phyloP scores from a whole-genome alignment of 208 protist species.

The Trypanosoma boissoni region DNA sequence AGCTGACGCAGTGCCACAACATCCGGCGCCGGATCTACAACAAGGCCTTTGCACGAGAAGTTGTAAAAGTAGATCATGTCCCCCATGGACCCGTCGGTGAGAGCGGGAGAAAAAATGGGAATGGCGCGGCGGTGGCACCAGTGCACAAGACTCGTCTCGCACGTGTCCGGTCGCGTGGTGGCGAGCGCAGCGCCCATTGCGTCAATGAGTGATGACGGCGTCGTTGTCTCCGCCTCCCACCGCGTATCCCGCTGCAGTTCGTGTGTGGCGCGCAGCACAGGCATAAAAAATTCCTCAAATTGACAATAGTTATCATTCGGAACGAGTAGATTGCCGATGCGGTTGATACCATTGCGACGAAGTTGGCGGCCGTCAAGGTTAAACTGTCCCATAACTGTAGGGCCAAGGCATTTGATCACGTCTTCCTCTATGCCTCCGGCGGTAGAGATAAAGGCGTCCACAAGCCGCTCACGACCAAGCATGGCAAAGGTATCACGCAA shows the following conservation, averaged over 20 bases:
- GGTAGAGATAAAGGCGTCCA: conserved; percentile 98
- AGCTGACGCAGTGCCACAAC: conserved; percentile 56
- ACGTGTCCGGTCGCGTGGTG: conserved; percentile 75
- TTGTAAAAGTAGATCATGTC: conserved; percentile 99
- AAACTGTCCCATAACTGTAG: conserved; percentile 95
- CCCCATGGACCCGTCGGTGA: conserved; percentile 99
- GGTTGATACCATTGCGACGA: conserved; percentile 93
- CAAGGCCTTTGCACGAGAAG: conserved; percentile 95
- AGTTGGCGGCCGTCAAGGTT: conserved; percentile 89
- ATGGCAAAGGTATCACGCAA: conserved; percentile 97
- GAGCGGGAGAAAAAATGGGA: conserved; percentile 98
- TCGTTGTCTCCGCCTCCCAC: conserved; percentile 68
- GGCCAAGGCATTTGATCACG: conserved; percentile 99
- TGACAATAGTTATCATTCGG: conserved; percentile 99
- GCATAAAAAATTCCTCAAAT: conserved; percentile 99
- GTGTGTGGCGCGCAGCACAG: conserved; percentile 94
- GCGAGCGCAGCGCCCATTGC: conserved; percentile 93
- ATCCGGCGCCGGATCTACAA: conserved; percentile 95
- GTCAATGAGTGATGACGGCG: conserved; percentile 96
- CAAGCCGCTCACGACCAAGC: conserved; percentile 93
- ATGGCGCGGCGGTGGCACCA: conserved; percentile 99
- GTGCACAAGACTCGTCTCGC: conserved; percentile 96
- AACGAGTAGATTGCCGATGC: conserved; percentile 99
- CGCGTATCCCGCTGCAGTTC: conserved; percentile 81
- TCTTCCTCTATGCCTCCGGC: conserved; percentile 99